phyloP scores from a whole-genome alignment of 139 green algal genomes.

The Marvania coccoides region DNA sequence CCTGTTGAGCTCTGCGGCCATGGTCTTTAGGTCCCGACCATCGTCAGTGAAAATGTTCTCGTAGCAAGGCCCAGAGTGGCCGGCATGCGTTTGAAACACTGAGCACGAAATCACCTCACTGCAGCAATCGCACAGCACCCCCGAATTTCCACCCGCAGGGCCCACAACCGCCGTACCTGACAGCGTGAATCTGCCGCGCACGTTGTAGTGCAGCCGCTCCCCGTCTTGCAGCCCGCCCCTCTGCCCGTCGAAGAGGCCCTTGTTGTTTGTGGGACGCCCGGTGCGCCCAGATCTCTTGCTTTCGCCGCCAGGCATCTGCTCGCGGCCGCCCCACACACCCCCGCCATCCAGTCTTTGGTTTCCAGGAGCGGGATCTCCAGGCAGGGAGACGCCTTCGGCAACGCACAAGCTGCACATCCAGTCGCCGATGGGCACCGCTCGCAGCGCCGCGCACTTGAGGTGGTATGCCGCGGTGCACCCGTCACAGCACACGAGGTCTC shows the following conservation, averaged over 20 bases:
- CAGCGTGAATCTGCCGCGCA: constrained; percentile 44
- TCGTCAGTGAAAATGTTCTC: constrained; percentile 66
- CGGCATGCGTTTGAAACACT: no score
- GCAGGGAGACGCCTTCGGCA: background rate
- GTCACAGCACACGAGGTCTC: constrained; percentile 41
- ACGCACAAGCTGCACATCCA: constrained; percentile 36
- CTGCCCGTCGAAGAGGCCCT: constrained; percentile 57
- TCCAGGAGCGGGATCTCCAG: background rate
- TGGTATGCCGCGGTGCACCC: constrained; percentile 38
- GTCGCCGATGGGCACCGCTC: constrained; percentile 16
- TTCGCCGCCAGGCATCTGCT: background rate
- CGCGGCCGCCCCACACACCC: background rate
- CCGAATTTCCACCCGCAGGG: constrained; percentile 8
- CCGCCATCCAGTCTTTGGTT: background rate
- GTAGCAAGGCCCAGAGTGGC: no score
- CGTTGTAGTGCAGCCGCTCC: constrained; percentile 30
- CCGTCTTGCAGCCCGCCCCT: constrained; percentile 36
- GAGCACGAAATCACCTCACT: no score
- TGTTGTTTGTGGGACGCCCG: constrained; percentile 48
- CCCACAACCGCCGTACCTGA: constrained; percentile 43
- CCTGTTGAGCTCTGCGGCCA: constrained; percentile 25
- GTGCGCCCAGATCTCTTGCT: background rate
- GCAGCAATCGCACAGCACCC: background rate
- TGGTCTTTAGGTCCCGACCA: constrained; percentile 42
- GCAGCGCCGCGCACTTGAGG: constrained; percentile 24